Evolutionary conservation across 176 grass and related monocot genomes (phyloP).

Genomic region (Triticum turgidum): DNA sequence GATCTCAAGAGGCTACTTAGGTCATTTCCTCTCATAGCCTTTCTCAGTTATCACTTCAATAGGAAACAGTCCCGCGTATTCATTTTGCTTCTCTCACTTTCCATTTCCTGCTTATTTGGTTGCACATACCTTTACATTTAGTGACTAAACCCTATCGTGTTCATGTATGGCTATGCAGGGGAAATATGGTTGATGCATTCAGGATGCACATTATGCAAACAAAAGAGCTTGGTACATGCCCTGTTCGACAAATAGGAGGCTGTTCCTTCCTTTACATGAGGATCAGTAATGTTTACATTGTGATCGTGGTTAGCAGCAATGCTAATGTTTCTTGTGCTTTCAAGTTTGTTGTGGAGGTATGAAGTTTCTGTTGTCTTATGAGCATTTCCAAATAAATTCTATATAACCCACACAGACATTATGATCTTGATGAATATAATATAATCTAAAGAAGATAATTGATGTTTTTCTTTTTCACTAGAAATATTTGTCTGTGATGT

Average conservation of each 20-base stretch:
- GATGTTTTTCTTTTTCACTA: not conserved
- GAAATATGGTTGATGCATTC: slow-evolving; percentile 97
- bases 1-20: not conserved
- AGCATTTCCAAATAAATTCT: not conserved
- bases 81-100: not conserved
- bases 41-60: not conserved
- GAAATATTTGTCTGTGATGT: not conserved
- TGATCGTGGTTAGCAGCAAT: slow-evolving; percentile 93
- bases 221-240: slow-evolving; percentile 90
- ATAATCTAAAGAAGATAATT: not conserved
- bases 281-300: slow-evolving; percentile 96
- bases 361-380: not conserved
- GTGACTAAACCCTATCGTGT: slow-evolving; percentile 2
- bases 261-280: slow-evolving; percentile 96
- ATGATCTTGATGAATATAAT: slow-evolving; percentile 20
- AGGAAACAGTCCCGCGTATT: not conserved
- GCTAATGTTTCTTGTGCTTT: slow-evolving; percentile 90
- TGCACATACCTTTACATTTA: not conserved
- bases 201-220: slow-evolving; percentile 98
- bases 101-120: not conserved
- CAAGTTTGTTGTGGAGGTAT: slow-evolving; percentile 95
- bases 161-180: slow-evolving; percentile 45
- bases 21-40: not conserved
- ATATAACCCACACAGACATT: not conserved
- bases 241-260: slow-evolving; percentile 88